Conservation (phyloP, 345 rosid species). For the Cardiospermum halicacabum region DNA sequence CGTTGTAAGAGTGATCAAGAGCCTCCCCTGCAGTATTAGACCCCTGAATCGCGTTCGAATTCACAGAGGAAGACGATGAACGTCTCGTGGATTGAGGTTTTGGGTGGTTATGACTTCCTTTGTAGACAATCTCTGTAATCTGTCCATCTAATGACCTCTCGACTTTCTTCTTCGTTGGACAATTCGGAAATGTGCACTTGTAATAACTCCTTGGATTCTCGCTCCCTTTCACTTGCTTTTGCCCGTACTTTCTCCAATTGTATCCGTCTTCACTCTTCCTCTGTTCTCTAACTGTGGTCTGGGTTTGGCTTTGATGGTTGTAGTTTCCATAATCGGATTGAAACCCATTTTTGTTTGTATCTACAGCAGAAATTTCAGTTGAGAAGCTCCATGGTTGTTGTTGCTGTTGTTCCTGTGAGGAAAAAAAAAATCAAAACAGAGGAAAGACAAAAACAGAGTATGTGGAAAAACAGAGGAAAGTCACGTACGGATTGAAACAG, state of each 20-base stretch:
- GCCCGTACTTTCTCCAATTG: conserved; percentile 98
- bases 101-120: conserved; percentile 86
- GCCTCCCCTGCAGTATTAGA: conserved; percentile 26
- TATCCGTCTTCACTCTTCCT: conserved; percentile 80
- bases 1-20: conserved; percentile 47
- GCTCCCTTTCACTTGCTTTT: conserved; percentile 92
- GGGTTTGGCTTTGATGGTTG: conserved; percentile 38
- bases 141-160: conserved; percentile 84
- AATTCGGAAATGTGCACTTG: conserved; percentile 77
- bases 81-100: conserved; percentile 68
- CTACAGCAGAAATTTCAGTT: conserved; percentile 40
- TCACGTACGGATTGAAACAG: conserved; percentile 33
- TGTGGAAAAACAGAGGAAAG: background rate
- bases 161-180: conserved; percentile 87
- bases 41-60: conserved; percentile 30
- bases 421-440: background rate
- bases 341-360: conserved; percentile 26
- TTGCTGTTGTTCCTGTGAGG: conserved; percentile 41
- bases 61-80: conserved; percentile 43
- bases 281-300: conserved; percentile 41
- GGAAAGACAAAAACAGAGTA: background rate
- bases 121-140: conserved; percentile 83
- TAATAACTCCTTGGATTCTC: conserved; percentile 93
- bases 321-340: conserved; percentile 29
- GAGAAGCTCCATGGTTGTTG: conserved; percentile 47